Evolutionary conservation across 2,329 filamentous ascomycete species (phyloP), one percentile per base, ranked within the genome.

Genomic region (Lecanicillium sp.): DNA sequence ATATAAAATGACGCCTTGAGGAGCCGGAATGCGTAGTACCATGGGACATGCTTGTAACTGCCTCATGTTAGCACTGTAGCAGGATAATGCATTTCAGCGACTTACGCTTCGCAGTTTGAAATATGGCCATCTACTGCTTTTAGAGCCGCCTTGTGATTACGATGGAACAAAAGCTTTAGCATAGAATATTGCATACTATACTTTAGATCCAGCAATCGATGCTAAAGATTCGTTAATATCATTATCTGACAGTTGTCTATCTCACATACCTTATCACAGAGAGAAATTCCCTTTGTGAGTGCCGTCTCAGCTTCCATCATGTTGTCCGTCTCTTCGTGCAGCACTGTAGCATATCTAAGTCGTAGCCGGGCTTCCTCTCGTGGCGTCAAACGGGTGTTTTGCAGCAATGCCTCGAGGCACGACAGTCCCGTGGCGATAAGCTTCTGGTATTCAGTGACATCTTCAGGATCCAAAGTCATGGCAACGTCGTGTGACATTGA

Each of bases 251-350:
- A 25, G 11, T 25, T 25, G 22, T 25, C 12, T 13, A 36, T 40
- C 25, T 9, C 22, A 42, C 52, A 45, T 58, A 78, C 75, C 60
- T 80, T 77, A 43, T 83, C 79, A 49, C 80, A 85, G 3, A 84
- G 63, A 3, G 75, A 72, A 39, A 85, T 79, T 6, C 82, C 83
- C 57, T 85, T 85, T 29, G 74, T 80, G 41, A 90, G 58, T 4
- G 79, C 69, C 11, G 78, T 82, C 57, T 89, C 84, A 2, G 82
- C 80, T 48, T 85, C 78, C 63, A 78, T 78, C 9, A 78, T 64
- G 46, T 88, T 88, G 25, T 85, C 80, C 2, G 84, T 89, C 60
- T 90, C 85, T 45, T 86, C 79, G 28, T 78, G 72, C 17, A 90
- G 58, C 6, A 89, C 63, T 25, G 73, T 77, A 2, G 83, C 83